These are phyloP conservation scores for Backusella tuberculispora DNA, from an alignment of 192 early-diverging fungal species.

Conservation along the genomic window DNA sequence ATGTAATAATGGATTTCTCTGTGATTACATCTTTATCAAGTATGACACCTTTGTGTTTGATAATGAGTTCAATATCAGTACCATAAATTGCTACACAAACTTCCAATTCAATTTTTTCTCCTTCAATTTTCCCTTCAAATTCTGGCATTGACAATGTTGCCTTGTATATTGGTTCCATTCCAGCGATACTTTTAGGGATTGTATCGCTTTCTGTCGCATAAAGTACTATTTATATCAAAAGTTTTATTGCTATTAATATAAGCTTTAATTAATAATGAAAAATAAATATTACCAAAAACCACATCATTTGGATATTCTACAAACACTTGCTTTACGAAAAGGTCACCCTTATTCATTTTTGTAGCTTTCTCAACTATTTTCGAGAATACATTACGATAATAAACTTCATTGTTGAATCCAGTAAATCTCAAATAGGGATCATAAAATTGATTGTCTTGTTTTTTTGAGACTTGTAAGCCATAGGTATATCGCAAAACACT, in stretches of 20 bases:
- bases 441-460: not conserved
- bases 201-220: not conserved
- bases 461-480: conserved; percentile 32
- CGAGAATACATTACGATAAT: conserved; percentile 2
- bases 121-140: not conserved
- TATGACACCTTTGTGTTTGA: not conserved
- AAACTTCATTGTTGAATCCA: not conserved
- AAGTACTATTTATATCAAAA: not conserved
- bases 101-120: conserved; percentile 1
- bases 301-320: conserved; percentile 3
- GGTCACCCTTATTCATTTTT: not conserved
- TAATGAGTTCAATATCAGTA: not conserved
- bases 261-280: not conserved
- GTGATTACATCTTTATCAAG: not conserved
- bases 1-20: conserved; percentile 3
- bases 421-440: not conserved
- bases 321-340: conserved; percentile 7
- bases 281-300: not conserved
- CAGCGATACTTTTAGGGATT: not conserved
- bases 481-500: conserved; percentile 57
- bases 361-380: not conserved
- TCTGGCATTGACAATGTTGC: not conserved
- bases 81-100: conserved; percentile 12
- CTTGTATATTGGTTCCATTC: conserved; percentile 14
- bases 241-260: not conserved